These are phyloP conservation scores for Malus orientalis DNA, from an alignment of 306 rosid genomes.

Conservation along the genomic window DNA sequence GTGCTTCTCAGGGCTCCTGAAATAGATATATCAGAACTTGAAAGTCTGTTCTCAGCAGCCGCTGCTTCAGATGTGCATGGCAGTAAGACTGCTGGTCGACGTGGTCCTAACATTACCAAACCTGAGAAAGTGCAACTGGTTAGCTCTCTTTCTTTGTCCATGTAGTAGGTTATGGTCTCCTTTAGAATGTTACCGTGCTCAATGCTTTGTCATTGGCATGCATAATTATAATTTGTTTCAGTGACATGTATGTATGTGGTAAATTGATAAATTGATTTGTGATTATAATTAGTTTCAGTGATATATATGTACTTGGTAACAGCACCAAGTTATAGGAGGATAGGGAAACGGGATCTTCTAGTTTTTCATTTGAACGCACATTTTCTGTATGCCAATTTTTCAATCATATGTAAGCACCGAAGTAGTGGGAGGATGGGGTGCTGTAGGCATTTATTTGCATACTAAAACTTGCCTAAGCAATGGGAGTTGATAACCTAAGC, in stretches of 20 bases:
- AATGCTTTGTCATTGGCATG: not conserved
- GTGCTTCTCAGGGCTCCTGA: constrained; percentile 76
- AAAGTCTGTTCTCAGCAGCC: constrained; percentile 90
- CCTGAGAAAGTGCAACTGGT: constrained; percentile 96
- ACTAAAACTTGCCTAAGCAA: not conserved
- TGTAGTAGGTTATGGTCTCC: not conserved
- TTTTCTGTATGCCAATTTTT: not conserved
- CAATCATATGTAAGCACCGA: not conserved
- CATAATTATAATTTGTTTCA: not conserved
- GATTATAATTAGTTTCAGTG: not conserved
- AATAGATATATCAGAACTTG: constrained; percentile 95
- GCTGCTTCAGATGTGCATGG: constrained; percentile 63
- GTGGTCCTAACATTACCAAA: constrained; percentile 82
- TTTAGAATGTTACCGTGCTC: not conserved
- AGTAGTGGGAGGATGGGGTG: not conserved
- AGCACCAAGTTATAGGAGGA: not conserved
- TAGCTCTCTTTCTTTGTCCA: constrained; percentile 16
- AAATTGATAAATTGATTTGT: not conserved
- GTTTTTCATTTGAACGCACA: not conserved
- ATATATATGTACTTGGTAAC: not conserved
- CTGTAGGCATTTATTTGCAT: not conserved
- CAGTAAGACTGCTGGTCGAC: constrained; percentile 66
- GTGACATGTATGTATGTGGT: not conserved
- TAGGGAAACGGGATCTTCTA: not conserved
- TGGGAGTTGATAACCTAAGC: not conserved